Conservation (phyloP, 495 filamentous ascomycete species). For the Penicillium lagena region DNA sequence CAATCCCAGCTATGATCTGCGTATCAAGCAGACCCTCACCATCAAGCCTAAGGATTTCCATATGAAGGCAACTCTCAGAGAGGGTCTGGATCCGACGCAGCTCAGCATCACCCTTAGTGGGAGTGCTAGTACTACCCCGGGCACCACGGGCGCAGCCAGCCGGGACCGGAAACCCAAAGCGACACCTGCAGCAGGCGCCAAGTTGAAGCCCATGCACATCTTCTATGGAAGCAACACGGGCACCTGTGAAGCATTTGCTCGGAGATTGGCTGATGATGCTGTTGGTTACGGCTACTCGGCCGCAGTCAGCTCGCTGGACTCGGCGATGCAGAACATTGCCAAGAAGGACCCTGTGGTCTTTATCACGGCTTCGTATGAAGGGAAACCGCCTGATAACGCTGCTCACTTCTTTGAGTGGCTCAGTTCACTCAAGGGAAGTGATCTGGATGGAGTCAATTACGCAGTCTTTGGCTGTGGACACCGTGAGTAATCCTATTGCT, state of each 20-base stretch:
- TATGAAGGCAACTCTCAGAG: constrained; percentile 58
- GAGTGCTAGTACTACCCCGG: constrained; percentile 6
- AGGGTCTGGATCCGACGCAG: constrained; percentile 50
- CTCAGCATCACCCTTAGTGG: constrained; percentile 47
- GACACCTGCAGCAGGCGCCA: constrained; percentile 4
- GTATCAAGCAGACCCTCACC: constrained; percentile 65
- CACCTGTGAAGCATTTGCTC: constrained; percentile 66
- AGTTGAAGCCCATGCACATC: constrained; percentile 51
- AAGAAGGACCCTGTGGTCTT: constrained; percentile 57
- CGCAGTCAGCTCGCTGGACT: constrained; percentile 52
- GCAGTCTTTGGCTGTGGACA: constrained; percentile 53
- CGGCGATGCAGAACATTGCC: constrained; percentile 54
- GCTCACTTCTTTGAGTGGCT: constrained; percentile 64
- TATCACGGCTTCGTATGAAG: constrained; percentile 68
- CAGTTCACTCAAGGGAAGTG: constrained; percentile 39
- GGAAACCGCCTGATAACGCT: constrained; percentile 70
- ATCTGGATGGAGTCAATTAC: constrained; percentile 50
- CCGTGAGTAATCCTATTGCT: constrained; percentile 15
- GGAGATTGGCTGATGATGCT: constrained; percentile 54
- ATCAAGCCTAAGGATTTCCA: constrained; percentile 71
- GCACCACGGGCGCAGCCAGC: constrained; percentile 6
- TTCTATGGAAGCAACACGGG: constrained; percentile 70
- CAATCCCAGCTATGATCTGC: constrained; percentile 48
- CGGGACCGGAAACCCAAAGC: constrained; percentile 16
- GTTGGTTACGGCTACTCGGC: constrained; percentile 48